Conservation (phyloP, 2,329 filamentous ascomycete genomes). For the Cladosporium oxysporum region DNA sequence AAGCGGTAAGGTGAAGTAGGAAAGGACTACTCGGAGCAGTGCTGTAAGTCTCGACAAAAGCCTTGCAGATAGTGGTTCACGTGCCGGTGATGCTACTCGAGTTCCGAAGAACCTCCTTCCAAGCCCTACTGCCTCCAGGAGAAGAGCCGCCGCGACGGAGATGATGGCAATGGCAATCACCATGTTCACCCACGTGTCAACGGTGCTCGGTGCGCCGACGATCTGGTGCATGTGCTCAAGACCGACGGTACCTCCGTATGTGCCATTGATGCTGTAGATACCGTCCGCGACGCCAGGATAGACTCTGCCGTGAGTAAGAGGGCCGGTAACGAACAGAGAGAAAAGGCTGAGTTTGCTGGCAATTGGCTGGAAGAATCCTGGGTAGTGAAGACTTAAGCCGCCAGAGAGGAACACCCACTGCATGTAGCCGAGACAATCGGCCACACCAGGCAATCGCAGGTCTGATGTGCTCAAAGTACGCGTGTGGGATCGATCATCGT, state of each 20-base stretch:
- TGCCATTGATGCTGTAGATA: slow-evolving; percentile 16
- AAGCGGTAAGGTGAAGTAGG: slow-evolving; percentile 13
- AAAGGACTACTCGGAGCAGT: slow-evolving; percentile 6
- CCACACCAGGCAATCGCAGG: slow-evolving; percentile 7
- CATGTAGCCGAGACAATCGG: slow-evolving; percentile 8
- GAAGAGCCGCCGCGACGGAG: background rate
- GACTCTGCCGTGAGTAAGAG: background rate
- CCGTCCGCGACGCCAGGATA: background rate
- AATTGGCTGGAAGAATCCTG: slow-evolving; percentile 12
- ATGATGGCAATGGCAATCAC: slow-evolving; percentile 10
- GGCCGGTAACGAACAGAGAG: slow-evolving; percentile 1
- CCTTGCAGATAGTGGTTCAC: background rate
- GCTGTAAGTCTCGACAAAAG: background rate
- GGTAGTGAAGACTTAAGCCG: slow-evolving; percentile 10
- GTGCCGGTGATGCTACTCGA: background rate
- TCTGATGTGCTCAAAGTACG: background rate
- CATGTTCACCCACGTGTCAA: slow-evolving; percentile 9
- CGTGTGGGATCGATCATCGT: background rate
- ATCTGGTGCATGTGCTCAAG: slow-evolving; percentile 18
- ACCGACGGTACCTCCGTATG: slow-evolving; percentile 10
- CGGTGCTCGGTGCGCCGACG: slow-evolving; percentile 9
- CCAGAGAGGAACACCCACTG: slow-evolving; percentile 9
- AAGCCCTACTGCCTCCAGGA: background rate
- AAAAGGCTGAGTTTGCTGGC: slow-evolving; percentile 13
- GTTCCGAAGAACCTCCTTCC: background rate